Conservation (phyloP, 2,329 filamentous ascomycete species). For the Pseudogymnoascus verrucosus region DNA sequence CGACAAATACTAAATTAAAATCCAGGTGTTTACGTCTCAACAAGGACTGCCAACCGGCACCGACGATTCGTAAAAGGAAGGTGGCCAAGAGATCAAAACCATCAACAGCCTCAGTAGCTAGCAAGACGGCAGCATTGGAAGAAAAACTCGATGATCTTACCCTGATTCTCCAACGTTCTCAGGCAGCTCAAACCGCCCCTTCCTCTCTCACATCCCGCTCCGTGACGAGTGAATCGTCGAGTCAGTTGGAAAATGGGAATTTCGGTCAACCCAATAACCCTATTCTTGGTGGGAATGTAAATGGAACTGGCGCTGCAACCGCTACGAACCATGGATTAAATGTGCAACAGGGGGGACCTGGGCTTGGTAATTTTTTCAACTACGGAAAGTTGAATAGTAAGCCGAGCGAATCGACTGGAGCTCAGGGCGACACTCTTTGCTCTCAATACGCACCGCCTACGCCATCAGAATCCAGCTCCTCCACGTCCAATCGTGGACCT, state of each 20-base stretch:
- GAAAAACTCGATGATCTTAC: conserved; percentile 16
- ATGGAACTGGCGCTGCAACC: background rate
- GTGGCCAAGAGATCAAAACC: conserved; percentile 11
- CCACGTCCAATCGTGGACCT: background rate
- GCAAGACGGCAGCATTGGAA: conserved; percentile 16
- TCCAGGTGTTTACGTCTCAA: conserved; percentile 13
- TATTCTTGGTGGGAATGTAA: background rate
- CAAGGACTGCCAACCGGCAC: conserved; percentile 15
- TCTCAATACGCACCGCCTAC: background rate
- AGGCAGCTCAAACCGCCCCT: background rate
- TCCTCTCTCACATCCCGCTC: background rate
- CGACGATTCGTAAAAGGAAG: conserved; percentile 11
- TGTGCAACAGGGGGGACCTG: background rate
- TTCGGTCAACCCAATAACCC: background rate
- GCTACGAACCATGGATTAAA: background rate
- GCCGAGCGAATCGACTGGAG: background rate
- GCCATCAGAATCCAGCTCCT: background rate
- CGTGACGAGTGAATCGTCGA: background rate
- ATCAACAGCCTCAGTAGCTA: background rate
- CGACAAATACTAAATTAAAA: background rate
- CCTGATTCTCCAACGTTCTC: conserved; percentile 14
- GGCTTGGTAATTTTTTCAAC: background rate
- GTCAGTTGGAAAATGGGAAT: background rate
- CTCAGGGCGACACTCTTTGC: background rate
- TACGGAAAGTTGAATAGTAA: background rate